A percentile compares a stretch with the other conserved stretches of the same genome.
These are phyloP conservation scores for Cyanidiococcus yangmingshanensis DNA, from an alignment of 23 red algal genomes.

Conservation along the genomic window DNA sequence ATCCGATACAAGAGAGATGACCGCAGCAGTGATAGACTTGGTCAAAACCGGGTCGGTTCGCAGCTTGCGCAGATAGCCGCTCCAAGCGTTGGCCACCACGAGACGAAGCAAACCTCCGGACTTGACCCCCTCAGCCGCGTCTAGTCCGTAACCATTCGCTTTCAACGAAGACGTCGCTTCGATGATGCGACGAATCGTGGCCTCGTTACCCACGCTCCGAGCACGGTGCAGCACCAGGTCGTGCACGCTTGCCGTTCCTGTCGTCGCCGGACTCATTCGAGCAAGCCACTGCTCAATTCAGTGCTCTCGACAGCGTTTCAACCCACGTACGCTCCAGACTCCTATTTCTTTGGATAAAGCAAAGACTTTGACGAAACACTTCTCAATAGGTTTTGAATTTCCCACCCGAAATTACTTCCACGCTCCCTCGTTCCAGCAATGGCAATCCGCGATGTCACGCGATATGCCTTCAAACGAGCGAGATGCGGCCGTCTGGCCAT, in stretches of 20 bases:
- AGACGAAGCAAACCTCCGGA: not conserved
- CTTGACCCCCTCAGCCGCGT: not conserved
- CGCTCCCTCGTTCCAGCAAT: no score
- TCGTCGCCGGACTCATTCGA: not conserved
- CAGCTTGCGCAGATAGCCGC: slow-evolving; percentile 22
- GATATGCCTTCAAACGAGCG: no score
- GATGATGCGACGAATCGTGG: not conserved
- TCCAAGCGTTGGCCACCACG: slow-evolving; percentile 21
- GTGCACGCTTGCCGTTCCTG: not conserved
- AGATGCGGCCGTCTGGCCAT: no score
- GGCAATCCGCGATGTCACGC: no score
- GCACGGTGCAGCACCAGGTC: not conserved
- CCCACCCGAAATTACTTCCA: no score
- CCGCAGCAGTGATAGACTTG: slow-evolving; percentile 74
- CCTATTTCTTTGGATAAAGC: no score
- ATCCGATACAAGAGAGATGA: slow-evolving; percentile 48
- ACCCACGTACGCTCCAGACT: not conserved
- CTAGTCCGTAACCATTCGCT: not conserved
- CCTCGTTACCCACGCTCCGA: not conserved
- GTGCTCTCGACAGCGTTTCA: not conserved
- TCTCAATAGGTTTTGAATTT: no score
- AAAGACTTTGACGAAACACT: no score
- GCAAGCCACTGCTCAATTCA: not conserved
- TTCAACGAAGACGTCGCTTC: not conserved
- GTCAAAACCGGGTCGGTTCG: slow-evolving; percentile 29